Conservation (phyloP, 495 filamentous ascomycete species). For the Xylaria sp. region DNA sequence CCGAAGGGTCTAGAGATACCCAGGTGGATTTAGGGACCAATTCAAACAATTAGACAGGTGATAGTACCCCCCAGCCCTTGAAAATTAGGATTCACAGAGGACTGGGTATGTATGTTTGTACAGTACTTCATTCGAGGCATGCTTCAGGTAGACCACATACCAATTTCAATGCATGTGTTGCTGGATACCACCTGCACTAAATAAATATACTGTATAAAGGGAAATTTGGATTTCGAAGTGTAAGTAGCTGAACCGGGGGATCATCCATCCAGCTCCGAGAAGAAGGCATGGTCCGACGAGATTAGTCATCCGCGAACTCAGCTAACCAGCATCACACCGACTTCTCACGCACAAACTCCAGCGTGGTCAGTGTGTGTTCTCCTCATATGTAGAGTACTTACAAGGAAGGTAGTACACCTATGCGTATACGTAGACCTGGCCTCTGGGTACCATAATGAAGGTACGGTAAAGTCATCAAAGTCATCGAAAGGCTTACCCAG, state of each 20-base stretch:
- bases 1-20: slow-evolving; percentile 19
- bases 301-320: slow-evolving; percentile 3
- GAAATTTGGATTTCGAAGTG: background rate
- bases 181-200: background rate
- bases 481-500: background rate
- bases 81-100: slow-evolving; percentile 2
- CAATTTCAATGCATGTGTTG: background rate
- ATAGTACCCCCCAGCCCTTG: background rate
- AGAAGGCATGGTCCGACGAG: background rate
- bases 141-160: background rate
- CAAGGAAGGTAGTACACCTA: background rate
- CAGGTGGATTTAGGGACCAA: background rate
- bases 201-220: background rate
- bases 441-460: too few relatives aligned
- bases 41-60: background rate
- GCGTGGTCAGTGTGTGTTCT: background rate
- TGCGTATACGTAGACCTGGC: too few relatives aligned
- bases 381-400: too few relatives aligned
- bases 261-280: background rate
- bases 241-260: background rate
- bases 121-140: too few relatives aligned
- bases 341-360: slow-evolving; percentile 11
- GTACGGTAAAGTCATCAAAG: too few relatives aligned
- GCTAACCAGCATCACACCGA: slow-evolving; percentile 16
- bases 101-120: background rate